Conservation (phyloP, 306 rosid species). For the Cucurbita pepo region DNA sequence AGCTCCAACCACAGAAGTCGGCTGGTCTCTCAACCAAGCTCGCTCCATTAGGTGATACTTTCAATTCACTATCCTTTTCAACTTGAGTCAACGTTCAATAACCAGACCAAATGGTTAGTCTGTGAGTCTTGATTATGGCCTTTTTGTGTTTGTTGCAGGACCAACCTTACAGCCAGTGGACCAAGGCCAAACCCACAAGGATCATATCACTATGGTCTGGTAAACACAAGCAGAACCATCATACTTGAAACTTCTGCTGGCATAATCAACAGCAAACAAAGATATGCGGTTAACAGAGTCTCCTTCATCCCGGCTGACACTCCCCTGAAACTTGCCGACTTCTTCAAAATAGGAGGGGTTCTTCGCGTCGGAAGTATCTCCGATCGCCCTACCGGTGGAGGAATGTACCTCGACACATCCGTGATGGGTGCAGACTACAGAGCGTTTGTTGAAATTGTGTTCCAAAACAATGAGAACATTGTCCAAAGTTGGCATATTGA, state of each 20-base stretch:
- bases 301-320: slow-evolving; percentile 8
- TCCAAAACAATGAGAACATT: slow-evolving; percentile 9
- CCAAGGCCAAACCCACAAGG: slow-evolving; percentile 18
- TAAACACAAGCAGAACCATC: slow-evolving; percentile 10
- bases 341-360: slow-evolving; percentile 5
- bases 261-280: slow-evolving; percentile 8
- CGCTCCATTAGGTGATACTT: slow-evolving; percentile 67
- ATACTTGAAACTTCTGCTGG: slow-evolving; percentile 11
- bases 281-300: slow-evolving; percentile 12
- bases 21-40: slow-evolving; percentile 97
- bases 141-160: background rate
- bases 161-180: slow-evolving; percentile 16
- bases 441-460: slow-evolving; percentile 9
- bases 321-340: slow-evolving; percentile 11
- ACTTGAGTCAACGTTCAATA: no score
- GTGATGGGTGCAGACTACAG: slow-evolving; percentile 11
- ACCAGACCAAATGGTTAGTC: background rate
- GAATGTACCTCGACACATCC: slow-evolving; percentile 9
- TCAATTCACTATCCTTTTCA: no score
- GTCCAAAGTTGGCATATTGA: slow-evolving; percentile 12
- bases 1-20: slow-evolving; percentile 88
- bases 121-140: background rate
- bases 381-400: slow-evolving; percentile 7
- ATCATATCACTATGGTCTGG: slow-evolving; percentile 10
- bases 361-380: slow-evolving; percentile 12